Base-by-base conservation (phyloP, 2,329 filamentous ascomycete species). In the Aaosphaeria pasadenensis region DNA sequence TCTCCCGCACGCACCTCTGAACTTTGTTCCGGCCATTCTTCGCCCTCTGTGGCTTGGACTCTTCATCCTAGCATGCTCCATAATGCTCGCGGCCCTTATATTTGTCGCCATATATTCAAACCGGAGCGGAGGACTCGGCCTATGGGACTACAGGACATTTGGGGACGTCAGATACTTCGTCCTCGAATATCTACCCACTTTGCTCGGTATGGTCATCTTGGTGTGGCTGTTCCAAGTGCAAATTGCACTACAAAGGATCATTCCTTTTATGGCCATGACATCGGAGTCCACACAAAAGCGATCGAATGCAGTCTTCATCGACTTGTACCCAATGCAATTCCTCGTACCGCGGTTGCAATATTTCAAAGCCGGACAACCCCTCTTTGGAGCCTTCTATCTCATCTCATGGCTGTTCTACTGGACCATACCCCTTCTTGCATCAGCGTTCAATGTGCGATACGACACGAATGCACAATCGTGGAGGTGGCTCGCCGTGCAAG, bases 161-260 rank as follows among this genome's bases (percentile, higher is more conserved):
- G 87, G 88, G 51, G 86, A 86, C 43, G 79, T 78, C 6, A 79
- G 85, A 55, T 96, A 95, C 70, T 96, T 96, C 66, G 71, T 95
- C 42, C 94, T 95, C 67, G 82, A 90, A 52, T 89, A 95, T 54
- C 73, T 96, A 1, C 91, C 92, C 2, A 89, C 91, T 48, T 74
- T 95, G 0, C 64, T 95, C 11, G 89, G 85, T 0, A 83, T 84
- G 17, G 56, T 86, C 9, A 72, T 95, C 33, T 77, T 94, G 41
- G 67, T 96, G 5, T 95, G 89, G 77, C 79, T 89, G 1, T 86
- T 95, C 59, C 82, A 85, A 55, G 76, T 96, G 36, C 81, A 90
- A 57, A 78, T 80, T 1, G 83, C 91, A 3, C 80, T 91, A n/a
- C 83, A 87, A 54, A 84, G 92, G 49, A 81, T 88, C 9, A 75